Conservation (phyloP, 148 eudicot species). For the Rhododendron ferrugineum region DNA sequence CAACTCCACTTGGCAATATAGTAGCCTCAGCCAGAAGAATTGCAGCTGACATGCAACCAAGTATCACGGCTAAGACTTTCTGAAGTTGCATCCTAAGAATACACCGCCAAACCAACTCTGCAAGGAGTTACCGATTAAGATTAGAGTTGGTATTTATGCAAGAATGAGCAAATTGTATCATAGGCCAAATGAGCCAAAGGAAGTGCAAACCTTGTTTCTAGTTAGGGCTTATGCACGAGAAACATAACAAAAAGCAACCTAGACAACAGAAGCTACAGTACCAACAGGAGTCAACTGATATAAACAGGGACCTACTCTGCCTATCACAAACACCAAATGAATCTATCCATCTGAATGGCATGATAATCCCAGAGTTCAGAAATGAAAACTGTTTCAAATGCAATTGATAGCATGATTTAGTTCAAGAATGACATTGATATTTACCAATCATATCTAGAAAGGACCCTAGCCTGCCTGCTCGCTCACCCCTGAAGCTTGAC, state of each 20-base stretch:
- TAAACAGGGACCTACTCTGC: not conserved
- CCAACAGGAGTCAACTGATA: not conserved
- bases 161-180: not conserved
- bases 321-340: not conserved
- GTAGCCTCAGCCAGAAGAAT: constrained; percentile 97
- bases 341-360: not conserved
- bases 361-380: not conserved
- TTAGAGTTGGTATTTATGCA: not conserved
- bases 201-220: constrained; percentile 1
- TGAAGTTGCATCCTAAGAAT: constrained; percentile 61
- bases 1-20: constrained; percentile 63
- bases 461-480: constrained; percentile 60
- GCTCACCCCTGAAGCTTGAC: constrained; percentile 77
- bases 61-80: constrained; percentile 54
- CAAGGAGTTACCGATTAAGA: constrained; percentile 11
- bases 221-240: not conserved
- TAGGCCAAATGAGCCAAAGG: not conserved
- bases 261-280: constrained; percentile 3
- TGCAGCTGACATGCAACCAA: constrained; percentile 89
- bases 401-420: not conserved
- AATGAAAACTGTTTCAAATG: not conserved
- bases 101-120: constrained; percentile 88
- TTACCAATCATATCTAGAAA: constrained; percentile 62
- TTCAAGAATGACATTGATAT: not conserved
- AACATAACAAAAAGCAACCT: not conserved